A percentile compares a stretch with the other conserved stretches of the same genome.
phyloP scores from a whole-genome alignment of 768 basidiomycete genomes.

The Lactarius psammicola region DNA sequence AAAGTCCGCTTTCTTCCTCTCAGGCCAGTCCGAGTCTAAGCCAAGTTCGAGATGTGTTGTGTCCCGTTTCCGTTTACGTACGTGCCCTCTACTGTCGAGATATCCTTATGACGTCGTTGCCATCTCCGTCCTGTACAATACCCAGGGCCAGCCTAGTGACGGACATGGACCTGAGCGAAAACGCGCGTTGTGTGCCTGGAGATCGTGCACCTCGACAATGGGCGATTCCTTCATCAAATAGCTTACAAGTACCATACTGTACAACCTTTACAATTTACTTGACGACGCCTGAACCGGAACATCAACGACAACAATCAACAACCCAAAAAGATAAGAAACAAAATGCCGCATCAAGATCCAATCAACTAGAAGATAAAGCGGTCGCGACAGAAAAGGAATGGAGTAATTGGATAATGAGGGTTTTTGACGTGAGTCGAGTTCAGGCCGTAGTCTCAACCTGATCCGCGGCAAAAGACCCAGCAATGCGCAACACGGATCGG shows the following conservation, averaged over 20 bases:
- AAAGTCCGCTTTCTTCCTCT: background rate
- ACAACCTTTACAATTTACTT: background rate
- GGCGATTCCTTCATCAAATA: background rate
- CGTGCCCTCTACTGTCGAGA: background rate
- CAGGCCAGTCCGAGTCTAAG: background rate
- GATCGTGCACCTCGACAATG: background rate
- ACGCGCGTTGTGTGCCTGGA: background rate
- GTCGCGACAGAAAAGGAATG: background rate
- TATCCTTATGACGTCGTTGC: background rate
- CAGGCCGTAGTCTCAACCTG: conserved; percentile 17
- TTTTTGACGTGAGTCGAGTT: background rate
- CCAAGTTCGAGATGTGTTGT: too few relatives aligned
- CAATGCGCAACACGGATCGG: background rate
- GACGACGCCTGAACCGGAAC: background rate
- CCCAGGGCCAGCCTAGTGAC: background rate
- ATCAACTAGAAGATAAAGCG: background rate
- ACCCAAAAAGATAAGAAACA: background rate
- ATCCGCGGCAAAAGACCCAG: background rate
- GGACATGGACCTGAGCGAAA: background rate
- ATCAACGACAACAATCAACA: background rate
- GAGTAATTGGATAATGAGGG: background rate
- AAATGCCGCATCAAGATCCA: background rate
- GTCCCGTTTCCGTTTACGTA: background rate
- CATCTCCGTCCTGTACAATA: background rate
- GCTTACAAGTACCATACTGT: background rate